Evolutionary conservation across 257 asterid species (phyloP), one percentile per base, ranked within the genome.

Genomic region (Nicotiana attenuata): DNA sequence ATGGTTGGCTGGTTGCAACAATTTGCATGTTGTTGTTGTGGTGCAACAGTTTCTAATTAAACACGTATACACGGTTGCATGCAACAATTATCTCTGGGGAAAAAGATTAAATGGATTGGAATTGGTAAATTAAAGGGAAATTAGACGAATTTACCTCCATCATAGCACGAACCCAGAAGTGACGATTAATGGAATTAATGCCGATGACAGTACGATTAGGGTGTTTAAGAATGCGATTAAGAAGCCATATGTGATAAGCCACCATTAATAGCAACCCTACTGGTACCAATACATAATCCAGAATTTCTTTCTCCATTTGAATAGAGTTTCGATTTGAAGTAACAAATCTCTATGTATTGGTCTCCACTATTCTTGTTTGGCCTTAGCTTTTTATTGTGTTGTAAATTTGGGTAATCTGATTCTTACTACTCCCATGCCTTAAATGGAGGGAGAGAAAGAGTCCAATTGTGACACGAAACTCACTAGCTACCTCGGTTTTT

Each of bases 131-230:
- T 9, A 10, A 28, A 17, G 5, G 2, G 14, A n/a, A 9, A 35
- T 3, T 8, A 59, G 4, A 28, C 55, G 17, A 45, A 93, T 8
- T 41, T 41, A 41, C 99, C 97, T 93, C 93, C 99, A 96, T 96
- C 98, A 94, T 96, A 69, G 97, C 92, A 5, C 84, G 90, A 66
- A 94, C 97, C 99, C 99, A 96, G 45, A 94, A 80, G 68, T 96
- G 97, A 88, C 98, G 97, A 88, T 89, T 92, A 90, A 89, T 84
- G 82, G 95, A 89, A 90, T 96, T 96, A 86, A 96, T 88, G 28
- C 99, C 99, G 88, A 96, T 82, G 69, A 96, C 93, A 75, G 98
- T 96, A 85, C 88, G 85, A 81, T 89, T 9, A 60, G 99, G 98
- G 47, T 86, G 89, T 82, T 87, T 91, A 79, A 86, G 17, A 61